phyloP scores from a whole-genome alignment of 306 rosid genomes.

The Arachis stenosperma region DNA sequence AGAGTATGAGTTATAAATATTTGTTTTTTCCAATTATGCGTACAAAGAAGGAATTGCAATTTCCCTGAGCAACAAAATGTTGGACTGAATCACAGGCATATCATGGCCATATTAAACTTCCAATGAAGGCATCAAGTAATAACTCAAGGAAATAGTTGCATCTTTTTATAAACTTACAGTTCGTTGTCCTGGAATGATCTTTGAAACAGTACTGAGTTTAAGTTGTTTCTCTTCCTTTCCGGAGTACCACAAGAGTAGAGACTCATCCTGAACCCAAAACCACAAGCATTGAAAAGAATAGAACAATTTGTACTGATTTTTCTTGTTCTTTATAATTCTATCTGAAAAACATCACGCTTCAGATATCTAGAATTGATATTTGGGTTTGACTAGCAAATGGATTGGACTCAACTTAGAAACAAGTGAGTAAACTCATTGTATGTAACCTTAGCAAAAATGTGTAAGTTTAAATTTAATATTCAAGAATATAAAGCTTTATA shows the following conservation, averaged over 20 bases:
- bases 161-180: constrained; percentile 74
- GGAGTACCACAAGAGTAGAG: constrained; percentile 84
- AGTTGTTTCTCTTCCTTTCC: constrained; percentile 87
- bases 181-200: constrained; percentile 94
- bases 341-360: constrained; percentile 13
- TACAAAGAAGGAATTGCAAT: constrained; percentile 19
- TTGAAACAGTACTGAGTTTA: constrained; percentile 75
- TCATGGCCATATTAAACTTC: constrained; percentile 21
- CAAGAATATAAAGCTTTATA: neutral
- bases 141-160: constrained; percentile 21
- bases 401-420: constrained; percentile 40
- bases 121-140: constrained; percentile 28
- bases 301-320: constrained; percentile 28
- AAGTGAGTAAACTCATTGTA: constrained; percentile 16
- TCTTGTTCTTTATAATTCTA: constrained; percentile 24
- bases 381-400: neutral
- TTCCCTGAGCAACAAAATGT: constrained; percentile 3
- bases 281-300: constrained; percentile 37
- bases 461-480: constrained; percentile 28
- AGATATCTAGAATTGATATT: constrained; percentile 21
- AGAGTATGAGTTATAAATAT: constrained; percentile 26
- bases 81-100: constrained; percentile 33
- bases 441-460: constrained; percentile 18
- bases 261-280: constrained; percentile 70
- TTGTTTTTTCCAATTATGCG: constrained; percentile 16